Evolutionary conservation across 805 yeast species (phyloP), one percentile per base, ranked within the genome.

Genomic region (Pichia eremophila): DNA sequence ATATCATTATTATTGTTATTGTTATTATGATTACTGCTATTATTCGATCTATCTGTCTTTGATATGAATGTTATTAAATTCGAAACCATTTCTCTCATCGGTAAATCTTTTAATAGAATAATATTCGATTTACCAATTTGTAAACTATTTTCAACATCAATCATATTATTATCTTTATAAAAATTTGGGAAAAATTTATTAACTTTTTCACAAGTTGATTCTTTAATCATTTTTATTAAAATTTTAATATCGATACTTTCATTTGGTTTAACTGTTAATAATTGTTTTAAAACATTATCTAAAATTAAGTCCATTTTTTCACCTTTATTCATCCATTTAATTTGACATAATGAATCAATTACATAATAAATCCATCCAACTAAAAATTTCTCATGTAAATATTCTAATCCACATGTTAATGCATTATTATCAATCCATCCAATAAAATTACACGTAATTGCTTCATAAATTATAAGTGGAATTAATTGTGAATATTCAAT

Each of bases 371-470:
- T 58, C 12, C 82, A 74, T 8, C 75, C 69, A 2, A 85, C 69
- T 53, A 91, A 69, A 52, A 86, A 85, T 3, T 87, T 84, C 57
- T 90, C 96, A 41, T 85, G 70, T 54, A 91, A 84, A 57, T 90
- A 88, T 57, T 90, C 97, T 35, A 91, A 69, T 0, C 96, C 97
- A 47, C 85, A 85, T 43, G 72, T 73, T 39, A 88, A 68, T 5
- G 79, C 74, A 5, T 80, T 81, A 10, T 73, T 61, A 53, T 79
- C 83, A 4, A 86, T 70, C 14, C 77, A 64, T 1, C 76, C 78
- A 25, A 72, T 63, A 22, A 74, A 73, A 44, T 78, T 70, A 0
- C 95, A 85, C 15, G 72, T 60, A 12, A 86, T 69, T 0, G 87
- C 82, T 59, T 87, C 90, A 51, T 79, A 80, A 57, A 87, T 78